These are phyloP conservation scores for Solanum sejunctum DNA, from an alignment of 257 asterid genomes.

Conservation along the genomic window DNA sequence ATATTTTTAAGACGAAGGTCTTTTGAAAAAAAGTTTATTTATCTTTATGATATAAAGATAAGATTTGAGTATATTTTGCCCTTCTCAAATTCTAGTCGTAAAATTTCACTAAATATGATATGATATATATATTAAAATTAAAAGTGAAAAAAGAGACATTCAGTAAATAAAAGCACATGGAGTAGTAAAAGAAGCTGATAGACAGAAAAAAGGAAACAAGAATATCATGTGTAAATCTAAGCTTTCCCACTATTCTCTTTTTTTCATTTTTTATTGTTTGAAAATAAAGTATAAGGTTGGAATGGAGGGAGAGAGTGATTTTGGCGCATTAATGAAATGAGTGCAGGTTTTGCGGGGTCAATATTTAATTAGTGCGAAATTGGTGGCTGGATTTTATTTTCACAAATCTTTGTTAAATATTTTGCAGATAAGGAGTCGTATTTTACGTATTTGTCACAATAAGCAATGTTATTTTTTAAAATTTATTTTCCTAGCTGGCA, in stretches of 20 bases:
- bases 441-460: neutral
- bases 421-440: neutral
- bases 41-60: no score
- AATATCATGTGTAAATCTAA: neutral
- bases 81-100: no score
- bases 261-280: neutral
- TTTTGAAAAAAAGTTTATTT: no score
- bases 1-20: no score
- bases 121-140: neutral
- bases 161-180: neutral
- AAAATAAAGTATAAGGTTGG: neutral
- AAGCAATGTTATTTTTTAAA: neutral
- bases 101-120: no score
- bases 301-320: neutral
- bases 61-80: no score
- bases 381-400: neutral
- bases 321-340: neutral
- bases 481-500: neutral
- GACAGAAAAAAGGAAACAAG: neutral
- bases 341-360: neutral
- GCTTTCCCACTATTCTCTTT: neutral
- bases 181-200: neutral
- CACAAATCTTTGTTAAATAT: neutral
- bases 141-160: neutral
- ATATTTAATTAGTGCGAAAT: neutral